Conservation (phyloP, 2,329 filamentous ascomycete genomes). For the Cucurbitaria berberidis region DNA sequence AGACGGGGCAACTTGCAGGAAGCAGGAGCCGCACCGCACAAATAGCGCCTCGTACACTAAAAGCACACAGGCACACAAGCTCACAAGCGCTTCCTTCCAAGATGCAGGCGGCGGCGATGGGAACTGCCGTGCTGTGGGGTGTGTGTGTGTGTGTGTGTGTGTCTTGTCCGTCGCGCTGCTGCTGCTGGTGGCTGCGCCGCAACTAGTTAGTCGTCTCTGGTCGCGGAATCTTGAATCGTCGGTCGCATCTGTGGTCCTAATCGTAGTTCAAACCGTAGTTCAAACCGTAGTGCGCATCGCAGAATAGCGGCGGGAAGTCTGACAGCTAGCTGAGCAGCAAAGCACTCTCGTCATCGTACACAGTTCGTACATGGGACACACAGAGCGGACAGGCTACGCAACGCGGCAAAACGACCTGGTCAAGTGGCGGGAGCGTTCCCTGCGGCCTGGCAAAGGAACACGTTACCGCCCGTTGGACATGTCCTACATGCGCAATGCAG, state of each 20-base stretch:
- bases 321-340: slow-evolving; percentile 16
- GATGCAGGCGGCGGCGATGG: slow-evolving; percentile 41
- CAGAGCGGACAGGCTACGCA: slow-evolving; percentile 18
- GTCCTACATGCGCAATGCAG: slow-evolving; percentile 26
- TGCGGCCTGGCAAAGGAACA: slow-evolving; percentile 28
- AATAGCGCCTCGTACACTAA: slow-evolving; percentile 26
- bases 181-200: slow-evolving; percentile 26
- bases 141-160: too few relatives aligned
- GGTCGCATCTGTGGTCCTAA: neutral
- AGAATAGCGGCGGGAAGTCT: slow-evolving; percentile 23
- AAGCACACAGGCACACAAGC: slow-evolving; percentile 3
- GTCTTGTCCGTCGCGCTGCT: too few relatives aligned
- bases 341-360: slow-evolving; percentile 21
- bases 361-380: slow-evolving; percentile 23
- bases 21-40: slow-evolving; percentile 28
- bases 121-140: slow-evolving; percentile 48
- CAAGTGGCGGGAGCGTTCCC: slow-evolving; percentile 27
- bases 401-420: too few relatives aligned
- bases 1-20: slow-evolving; percentile 36
- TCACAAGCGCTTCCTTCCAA: slow-evolving; percentile 30
- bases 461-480: slow-evolving; percentile 33
- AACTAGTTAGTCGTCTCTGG: slow-evolving; percentile 25
- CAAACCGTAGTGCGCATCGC: slow-evolving; percentile 1
- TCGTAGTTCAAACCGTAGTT: neutral
- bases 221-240: slow-evolving; percentile 27